A percentile compares a stretch with the other conserved stretches of the same genome.
Conservation (phyloP, 306 rosid species). For the Acacia crassicarpa region DNA sequence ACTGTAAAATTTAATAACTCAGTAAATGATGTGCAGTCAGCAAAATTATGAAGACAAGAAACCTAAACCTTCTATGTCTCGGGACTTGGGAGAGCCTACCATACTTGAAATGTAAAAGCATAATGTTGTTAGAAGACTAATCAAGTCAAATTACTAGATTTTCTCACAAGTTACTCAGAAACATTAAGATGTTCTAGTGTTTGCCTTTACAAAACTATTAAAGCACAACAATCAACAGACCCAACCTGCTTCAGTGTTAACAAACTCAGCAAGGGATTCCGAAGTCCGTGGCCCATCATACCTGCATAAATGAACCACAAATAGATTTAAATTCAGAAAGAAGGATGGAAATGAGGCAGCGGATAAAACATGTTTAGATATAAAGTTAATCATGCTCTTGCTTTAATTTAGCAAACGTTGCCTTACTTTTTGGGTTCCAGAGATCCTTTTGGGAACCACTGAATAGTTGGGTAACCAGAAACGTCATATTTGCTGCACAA, state of each 20-base stretch:
- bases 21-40: not conserved
- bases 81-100: not conserved
- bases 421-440: constrained; percentile 94
- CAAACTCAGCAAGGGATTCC: constrained; percentile 84
- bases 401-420: not conserved
- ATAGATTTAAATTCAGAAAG: constrained; percentile 15
- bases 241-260: constrained; percentile 86
- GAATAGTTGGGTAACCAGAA: constrained; percentile 91
- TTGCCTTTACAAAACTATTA: constrained; percentile 16
- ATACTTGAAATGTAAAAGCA: not conserved
- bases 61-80: constrained; percentile 15
- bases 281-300: constrained; percentile 85
- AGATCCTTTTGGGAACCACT: constrained; percentile 96
- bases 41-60: constrained; percentile 9
- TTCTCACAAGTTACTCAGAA: constrained; percentile 21
- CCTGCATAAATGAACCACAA: constrained; percentile 44
- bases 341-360: not conserved
- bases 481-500: constrained; percentile 50
- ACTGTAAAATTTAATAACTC: not conserved
- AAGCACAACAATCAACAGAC: constrained; percentile 1
- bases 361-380: constrained; percentile 12
- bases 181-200: not conserved
- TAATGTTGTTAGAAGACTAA: not conserved
- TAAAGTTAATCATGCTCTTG: constrained; percentile 6
- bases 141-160: constrained; percentile 4